A percentile compares a stretch with the other conserved stretches of the same genome.
phyloP scores from a whole-genome alignment of 208 protist genomes.

The Wallacemonas sp. region DNA sequence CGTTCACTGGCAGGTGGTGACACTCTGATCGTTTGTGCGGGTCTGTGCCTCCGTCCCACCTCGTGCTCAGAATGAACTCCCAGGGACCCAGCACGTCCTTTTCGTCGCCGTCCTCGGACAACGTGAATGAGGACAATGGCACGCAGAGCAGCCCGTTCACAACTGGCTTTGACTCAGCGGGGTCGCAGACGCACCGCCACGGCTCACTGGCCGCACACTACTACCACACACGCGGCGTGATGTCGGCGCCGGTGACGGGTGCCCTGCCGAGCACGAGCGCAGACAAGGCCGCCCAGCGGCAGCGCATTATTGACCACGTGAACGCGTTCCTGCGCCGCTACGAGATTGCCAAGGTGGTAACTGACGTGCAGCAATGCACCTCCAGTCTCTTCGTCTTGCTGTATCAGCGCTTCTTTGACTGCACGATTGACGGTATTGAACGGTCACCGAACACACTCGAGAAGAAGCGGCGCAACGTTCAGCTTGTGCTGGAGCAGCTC shows the following conservation, averaged over 20 bases:
- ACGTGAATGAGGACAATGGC: background rate
- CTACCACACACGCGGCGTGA: background rate
- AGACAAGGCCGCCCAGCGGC: slow-evolving; percentile 25
- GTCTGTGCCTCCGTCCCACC: too few relatives aligned
- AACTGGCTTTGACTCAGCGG: background rate
- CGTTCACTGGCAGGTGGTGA: too few relatives aligned
- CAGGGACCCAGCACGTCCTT: background rate
- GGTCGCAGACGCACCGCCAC: background rate
- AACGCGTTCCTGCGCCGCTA: slow-evolving; percentile 63
- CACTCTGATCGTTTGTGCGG: too few relatives aligned
- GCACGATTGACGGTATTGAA: slow-evolving; percentile 65
- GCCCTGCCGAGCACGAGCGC: background rate
- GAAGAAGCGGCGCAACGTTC: slow-evolving; percentile 77
- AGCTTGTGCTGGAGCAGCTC: slow-evolving; percentile 72
- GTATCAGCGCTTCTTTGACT: slow-evolving; percentile 81
- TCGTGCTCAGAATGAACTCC: background rate
- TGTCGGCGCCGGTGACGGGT: background rate
- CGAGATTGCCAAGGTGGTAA: slow-evolving; percentile 57
- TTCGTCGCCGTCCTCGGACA: slow-evolving; percentile 4
- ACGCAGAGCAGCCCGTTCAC: background rate
- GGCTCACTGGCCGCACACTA: slow-evolving; percentile 3
- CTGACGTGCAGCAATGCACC: slow-evolving; percentile 76
- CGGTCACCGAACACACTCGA: slow-evolving; percentile 64
- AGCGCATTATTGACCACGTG: slow-evolving; percentile 59
- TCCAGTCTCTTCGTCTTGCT: slow-evolving; percentile 87